Evolutionary conservation across 257 asterid genomes (phyloP).

Genomic region (Lithospermum erythrorhizon): DNA sequence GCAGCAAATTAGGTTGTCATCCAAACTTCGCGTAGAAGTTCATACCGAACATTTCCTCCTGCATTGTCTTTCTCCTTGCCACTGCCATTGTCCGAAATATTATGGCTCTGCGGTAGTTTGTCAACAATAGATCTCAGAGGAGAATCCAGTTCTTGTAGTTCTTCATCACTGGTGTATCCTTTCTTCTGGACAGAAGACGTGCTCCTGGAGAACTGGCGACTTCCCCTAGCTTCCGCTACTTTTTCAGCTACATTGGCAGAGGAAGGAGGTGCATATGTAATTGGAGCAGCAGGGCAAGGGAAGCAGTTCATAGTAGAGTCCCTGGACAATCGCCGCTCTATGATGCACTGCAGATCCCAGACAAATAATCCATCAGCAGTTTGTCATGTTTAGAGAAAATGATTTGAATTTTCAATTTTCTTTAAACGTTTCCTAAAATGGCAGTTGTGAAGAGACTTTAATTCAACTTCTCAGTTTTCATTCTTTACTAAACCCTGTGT

Average conservation of each 20-base stretch:
- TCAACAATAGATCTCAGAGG: conserved; percentile 45
- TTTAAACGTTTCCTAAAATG: no score
- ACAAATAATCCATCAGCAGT: conserved; percentile 2
- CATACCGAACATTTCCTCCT: conserved; percentile 57
- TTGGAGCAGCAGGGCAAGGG: conserved; percentile 70
- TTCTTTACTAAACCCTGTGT: no score
- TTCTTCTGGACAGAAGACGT: conserved; percentile 72
- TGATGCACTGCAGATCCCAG: conserved; percentile 47
- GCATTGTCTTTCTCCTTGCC: conserved; percentile 18
- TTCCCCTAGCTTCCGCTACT: conserved; percentile 40
- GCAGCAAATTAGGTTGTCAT: conserved; percentile 20
- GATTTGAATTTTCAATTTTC: no score
- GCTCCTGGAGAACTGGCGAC: conserved; percentile 35
- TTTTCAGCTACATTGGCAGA: conserved; percentile 48
- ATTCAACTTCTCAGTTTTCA: no score
- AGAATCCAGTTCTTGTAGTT: conserved; percentile 67
- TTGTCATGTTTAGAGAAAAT: background rate
- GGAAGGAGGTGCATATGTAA: conserved; percentile 52
- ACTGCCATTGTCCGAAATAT: conserved; percentile 13
- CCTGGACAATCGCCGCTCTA: conserved; percentile 45
- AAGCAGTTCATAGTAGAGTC: conserved; percentile 35
- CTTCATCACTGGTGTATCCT: conserved; percentile 92
- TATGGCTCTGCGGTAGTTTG: conserved; percentile 30
- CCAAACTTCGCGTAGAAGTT: conserved; percentile 92
- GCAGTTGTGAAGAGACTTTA: no score